phyloP scores from a whole-genome alignment of 2,329 filamentous ascomycete genomes.

The Fusarium verrucosum region DNA sequence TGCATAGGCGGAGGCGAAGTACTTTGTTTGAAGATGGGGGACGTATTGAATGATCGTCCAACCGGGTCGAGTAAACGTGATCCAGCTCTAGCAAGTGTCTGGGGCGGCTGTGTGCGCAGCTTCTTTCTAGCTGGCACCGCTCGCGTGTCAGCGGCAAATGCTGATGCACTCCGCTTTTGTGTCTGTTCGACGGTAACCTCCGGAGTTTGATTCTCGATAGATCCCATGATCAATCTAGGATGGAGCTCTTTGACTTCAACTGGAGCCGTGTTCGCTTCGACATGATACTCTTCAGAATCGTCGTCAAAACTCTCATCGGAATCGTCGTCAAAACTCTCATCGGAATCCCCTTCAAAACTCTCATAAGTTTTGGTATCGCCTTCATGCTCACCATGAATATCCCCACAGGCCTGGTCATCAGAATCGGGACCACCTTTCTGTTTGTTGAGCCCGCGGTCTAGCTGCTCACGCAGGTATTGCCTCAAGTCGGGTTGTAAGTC shows the following conservation, averaged over 20 bases:
- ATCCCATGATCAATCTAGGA: too few species aligned
- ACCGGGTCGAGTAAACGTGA: not conserved
- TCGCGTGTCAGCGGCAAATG: too few species aligned
- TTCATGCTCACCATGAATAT: too few species aligned
- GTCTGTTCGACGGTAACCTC: too few species aligned
- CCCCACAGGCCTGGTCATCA: not conserved
- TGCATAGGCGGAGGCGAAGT: fast-evolving
- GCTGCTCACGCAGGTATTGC: not conserved
- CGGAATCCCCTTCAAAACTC: not conserved
- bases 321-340: not conserved
- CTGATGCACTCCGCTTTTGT: too few species aligned
- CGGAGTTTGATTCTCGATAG: too few species aligned
- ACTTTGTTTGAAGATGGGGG: not conserved
- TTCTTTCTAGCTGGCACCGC: fast-evolving
- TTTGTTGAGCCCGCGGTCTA: not conserved
- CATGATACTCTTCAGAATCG: not conserved
- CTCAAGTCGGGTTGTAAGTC: not conserved
- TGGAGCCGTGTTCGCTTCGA: fast-evolving
- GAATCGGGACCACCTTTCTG: not conserved
- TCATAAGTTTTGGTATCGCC: too few species aligned
- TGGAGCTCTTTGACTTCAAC: fast-evolving
- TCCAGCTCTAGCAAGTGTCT: too few species aligned
- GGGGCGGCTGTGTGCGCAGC: too few species aligned
- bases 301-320: fast-evolving
- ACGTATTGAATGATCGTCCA: fast-evolving